Evolutionary conservation across 2,329 filamentous ascomycete species (phyloP).

Genomic region (Dothideomycetidae sp.): DNA sequence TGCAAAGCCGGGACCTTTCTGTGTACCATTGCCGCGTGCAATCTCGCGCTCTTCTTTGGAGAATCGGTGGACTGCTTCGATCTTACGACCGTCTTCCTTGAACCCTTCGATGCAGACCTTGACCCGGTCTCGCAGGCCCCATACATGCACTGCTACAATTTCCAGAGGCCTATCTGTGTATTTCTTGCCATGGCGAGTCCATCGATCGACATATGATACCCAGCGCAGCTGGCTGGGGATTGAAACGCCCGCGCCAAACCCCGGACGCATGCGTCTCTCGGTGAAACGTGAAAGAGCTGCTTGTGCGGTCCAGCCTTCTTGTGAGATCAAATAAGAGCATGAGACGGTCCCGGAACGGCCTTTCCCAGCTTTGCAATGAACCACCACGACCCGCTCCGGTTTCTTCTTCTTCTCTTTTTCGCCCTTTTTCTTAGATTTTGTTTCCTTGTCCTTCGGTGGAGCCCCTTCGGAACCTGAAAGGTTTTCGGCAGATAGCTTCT

Average conservation of each 20-base stretch:
- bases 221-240: conserved; percentile 87
- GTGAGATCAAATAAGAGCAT: conserved; percentile 79
- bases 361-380: conserved; percentile 96
- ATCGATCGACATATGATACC: conserved; percentile 77
- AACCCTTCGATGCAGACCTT: conserved; percentile 78
- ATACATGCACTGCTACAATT: conserved; percentile 76
- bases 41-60: conserved; percentile 54
- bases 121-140: conserved; percentile 76
- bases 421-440: conserved; percentile 19
- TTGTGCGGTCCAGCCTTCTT: conserved; percentile 56
- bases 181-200: conserved; percentile 59
- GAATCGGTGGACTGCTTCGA: conserved; percentile 74
- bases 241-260: conserved; percentile 77
- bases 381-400: conserved; percentile 57
- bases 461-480: not conserved
- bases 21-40: conserved; percentile 40
- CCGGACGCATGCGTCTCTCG: conserved; percentile 71
- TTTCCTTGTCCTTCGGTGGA: conserved; percentile 29
- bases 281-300: conserved; percentile 59
- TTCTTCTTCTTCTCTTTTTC: conserved; percentile 11
- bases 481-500: not conserved
- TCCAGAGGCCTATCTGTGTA: conserved; percentile 77
- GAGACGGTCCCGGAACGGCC: conserved; percentile 78
- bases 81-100: conserved; percentile 75
- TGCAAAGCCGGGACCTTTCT: conserved; percentile 27